Conservation (phyloP, 2,329 filamentous ascomycete species). For the Xylariaceae sp. region DNA sequence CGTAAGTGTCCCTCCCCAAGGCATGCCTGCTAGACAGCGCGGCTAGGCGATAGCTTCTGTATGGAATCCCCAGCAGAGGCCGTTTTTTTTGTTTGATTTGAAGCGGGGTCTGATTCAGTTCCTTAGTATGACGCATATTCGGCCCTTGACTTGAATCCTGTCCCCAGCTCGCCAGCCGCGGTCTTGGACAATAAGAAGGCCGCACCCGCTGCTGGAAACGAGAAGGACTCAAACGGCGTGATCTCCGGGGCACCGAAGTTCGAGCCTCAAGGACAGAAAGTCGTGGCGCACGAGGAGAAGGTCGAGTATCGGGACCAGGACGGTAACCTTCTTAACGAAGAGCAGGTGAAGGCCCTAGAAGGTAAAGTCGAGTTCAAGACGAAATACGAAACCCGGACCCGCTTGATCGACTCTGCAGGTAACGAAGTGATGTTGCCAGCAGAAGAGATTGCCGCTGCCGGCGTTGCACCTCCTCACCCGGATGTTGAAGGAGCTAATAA, state of each 20-base stretch:
- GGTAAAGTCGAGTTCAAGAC: conserved; percentile 96
- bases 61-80: conserved; percentile 2
- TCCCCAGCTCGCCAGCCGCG: conserved; percentile 24
- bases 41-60: conserved; percentile 15
- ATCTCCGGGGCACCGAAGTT: conserved; percentile 45
- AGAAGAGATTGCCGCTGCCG: conserved; percentile 35
- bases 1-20: conserved; percentile 57
- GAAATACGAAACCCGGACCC: conserved; percentile 89
- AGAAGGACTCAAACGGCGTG: conserved; percentile 22
- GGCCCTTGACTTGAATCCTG: conserved; percentile 22
- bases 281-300: conserved; percentile 64
- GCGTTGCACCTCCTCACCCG: conserved; percentile 53
- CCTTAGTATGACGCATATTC: conserved; percentile 47
- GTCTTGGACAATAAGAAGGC: conserved; percentile 18
- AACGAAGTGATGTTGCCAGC: conserved; percentile 60
- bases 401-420: conserved; percentile 72
- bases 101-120: conserved; percentile 6
- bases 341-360: conserved; percentile 76
- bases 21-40: conserved; percentile 33
- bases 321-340: conserved; percentile 79
- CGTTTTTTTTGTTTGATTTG: not conserved
- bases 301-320: conserved; percentile 94
- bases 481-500: conserved; percentile 57
- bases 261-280: conserved; percentile 41
- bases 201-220: conserved; percentile 22